These are phyloP conservation scores for Trichoderma harzianum DNA, from an alignment of 2,329 filamentous ascomycete species.

Conservation along the genomic window DNA sequence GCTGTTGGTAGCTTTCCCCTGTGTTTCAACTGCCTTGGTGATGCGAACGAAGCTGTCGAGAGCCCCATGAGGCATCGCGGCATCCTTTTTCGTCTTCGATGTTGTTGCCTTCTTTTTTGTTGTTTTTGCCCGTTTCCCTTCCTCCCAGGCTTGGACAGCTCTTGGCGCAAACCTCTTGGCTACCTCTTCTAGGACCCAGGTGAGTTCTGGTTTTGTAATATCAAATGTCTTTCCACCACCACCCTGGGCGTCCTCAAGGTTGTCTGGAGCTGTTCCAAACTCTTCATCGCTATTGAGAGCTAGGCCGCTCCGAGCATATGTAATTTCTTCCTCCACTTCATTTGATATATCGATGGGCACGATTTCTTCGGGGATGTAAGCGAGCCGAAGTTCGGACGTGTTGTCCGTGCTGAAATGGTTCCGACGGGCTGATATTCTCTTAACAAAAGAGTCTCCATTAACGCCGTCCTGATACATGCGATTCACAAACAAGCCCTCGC, in stretches of 20 bases:
- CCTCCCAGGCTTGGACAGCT: slow-evolving; percentile 30
- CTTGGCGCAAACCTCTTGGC: slow-evolving; percentile 27
- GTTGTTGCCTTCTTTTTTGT: slow-evolving; percentile 25
- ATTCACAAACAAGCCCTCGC: slow-evolving; percentile 68
- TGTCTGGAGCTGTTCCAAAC: slow-evolving; percentile 41
- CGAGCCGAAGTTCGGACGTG: slow-evolving; percentile 72
- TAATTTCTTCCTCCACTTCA: slow-evolving; percentile 63
- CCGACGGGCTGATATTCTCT: slow-evolving; percentile 64
- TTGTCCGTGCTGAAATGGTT: slow-evolving; percentile 72
- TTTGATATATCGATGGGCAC: slow-evolving; percentile 72
- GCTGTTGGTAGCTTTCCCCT: background rate
- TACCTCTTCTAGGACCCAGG: slow-evolving; percentile 40
- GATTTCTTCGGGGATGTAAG: slow-evolving; percentile 71
- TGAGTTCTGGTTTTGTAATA: slow-evolving; percentile 57
- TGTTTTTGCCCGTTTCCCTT: slow-evolving; percentile 26
- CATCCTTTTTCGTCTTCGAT: slow-evolving; percentile 22
- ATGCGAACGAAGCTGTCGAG: slow-evolving; percentile 42
- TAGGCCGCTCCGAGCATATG: slow-evolving; percentile 50
- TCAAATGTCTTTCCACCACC: slow-evolving; percentile 53
- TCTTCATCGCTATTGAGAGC: slow-evolving; percentile 67
- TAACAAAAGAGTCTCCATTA: slow-evolving; percentile 50
- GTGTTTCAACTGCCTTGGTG: slow-evolving; percentile 33
- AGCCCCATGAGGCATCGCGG: slow-evolving; percentile 28
- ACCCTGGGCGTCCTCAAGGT: slow-evolving; percentile 22
- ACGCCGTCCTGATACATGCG: slow-evolving; percentile 39